These are phyloP conservation scores for Pharnaceum exiguum DNA, from an alignment of 148 eudicot genomes.

Conservation along the genomic window DNA sequence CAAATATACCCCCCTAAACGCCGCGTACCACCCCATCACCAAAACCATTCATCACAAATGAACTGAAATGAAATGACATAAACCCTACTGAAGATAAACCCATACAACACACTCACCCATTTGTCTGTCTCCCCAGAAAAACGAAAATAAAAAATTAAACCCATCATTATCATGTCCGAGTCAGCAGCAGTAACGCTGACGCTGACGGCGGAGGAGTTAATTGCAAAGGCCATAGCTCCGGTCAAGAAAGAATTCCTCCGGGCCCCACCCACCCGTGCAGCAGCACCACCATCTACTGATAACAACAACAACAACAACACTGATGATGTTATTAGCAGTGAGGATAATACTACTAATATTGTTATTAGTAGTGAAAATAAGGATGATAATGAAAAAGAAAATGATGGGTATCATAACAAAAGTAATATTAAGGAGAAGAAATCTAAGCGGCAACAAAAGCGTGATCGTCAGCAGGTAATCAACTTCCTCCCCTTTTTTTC, in stretches of 20 bases:
- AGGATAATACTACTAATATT: too few species aligned
- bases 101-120: too few species aligned
- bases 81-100: constrained; percentile 28
- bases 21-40: neutral
- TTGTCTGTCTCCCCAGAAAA: too few species aligned
- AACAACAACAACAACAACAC: constrained; percentile 7
- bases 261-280: constrained; percentile 42
- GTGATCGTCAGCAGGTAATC: constrained; percentile 68
- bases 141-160: too few species aligned
- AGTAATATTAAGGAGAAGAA: constrained; percentile 64
- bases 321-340: constrained; percentile 6
- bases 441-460: constrained; percentile 81
- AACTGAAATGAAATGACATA: too few species aligned
- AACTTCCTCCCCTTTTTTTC: neutral
- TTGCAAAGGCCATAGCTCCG: constrained; percentile 82
- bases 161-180: constrained; percentile 18
- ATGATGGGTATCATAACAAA: constrained; percentile 3
- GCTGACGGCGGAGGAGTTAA: constrained; percentile 48
- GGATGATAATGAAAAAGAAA: neutral
- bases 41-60: neutral
- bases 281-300: constrained; percentile 12
- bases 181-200: neutral
- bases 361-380: too few species aligned
- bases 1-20: neutral
- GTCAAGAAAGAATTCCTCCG: constrained; percentile 70